Base-by-base conservation (phyloP, 441 rosid genomes). In the Populus trichocarpa region DNA sequence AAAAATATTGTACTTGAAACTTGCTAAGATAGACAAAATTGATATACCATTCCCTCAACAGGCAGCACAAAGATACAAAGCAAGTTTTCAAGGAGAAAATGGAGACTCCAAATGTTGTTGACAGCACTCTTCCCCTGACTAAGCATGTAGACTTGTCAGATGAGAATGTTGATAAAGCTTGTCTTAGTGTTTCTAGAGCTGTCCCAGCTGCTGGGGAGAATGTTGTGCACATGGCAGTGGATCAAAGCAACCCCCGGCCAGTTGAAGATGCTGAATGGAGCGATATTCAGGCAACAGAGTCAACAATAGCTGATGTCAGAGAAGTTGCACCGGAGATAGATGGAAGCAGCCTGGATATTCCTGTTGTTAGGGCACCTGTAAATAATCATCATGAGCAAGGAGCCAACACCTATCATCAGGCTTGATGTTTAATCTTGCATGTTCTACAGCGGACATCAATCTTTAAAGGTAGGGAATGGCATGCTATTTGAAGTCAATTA, bases 281-380 rank as follows among this genome's bases (percentile, higher is more conserved):
- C 53, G 97, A 93, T 83, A 92, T 96, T 82, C 97, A 87, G 85
- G 92, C 98, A 80, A 92, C 97, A 12, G 99, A 92, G 69, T 86
- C 96, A 23, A 87, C 91, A 72, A 88, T 94, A 76, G 85, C 97
- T 13, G 93, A 92, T 72, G 98, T 96, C 61, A 84, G 97, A 84
- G 98, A 92, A 85, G 81, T 94, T 70, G 84, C 89, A 13, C 75
- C 92, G 0, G 91, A 86, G 84, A 87, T 86, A 14, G 96, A 84
- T 38, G 84, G 89, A 46, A 89, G 85, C 87, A 93, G 95, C 85
- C 74, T 87, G 83, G 97, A 92, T 84, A 96, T 93, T 75, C 72
- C 93, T 0, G 96, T 89, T 71, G 90, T 88, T 46, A 82, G 85
- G 61, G 2, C 84, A 26, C 85, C 87, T n/a, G 83, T 77, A 64